These are phyloP conservation scores for Ceratocystis variospora DNA, from an alignment of 2,329 filamentous ascomycete species.

Conservation along the genomic window DNA sequence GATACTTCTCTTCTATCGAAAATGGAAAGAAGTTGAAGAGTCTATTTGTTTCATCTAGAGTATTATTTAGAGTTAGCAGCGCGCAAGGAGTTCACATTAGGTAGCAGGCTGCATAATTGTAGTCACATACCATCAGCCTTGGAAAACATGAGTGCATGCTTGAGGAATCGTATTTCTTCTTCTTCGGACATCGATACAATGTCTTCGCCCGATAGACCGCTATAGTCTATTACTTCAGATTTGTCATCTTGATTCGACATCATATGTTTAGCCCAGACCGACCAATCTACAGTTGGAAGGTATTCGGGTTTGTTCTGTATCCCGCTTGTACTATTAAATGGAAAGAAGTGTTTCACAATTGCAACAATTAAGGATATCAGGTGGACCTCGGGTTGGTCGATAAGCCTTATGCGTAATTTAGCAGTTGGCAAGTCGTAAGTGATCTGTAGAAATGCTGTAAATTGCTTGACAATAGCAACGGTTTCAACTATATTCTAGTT, in stretches of 20 bases:
- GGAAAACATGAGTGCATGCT: constrained; percentile 25
- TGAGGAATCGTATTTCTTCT: constrained; percentile 54
- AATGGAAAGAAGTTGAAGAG: constrained; percentile 14
- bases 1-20: not conserved
- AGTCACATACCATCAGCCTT: constrained; percentile 9
- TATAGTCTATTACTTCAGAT: constrained; percentile 29
- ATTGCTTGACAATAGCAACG: constrained; percentile 14
- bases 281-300: constrained; percentile 49
- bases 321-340: constrained; percentile 43
- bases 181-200: constrained; percentile 46
- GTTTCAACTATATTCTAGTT: constrained; percentile 20
- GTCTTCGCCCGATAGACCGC: constrained; percentile 45
- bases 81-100: not conserved
- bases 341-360: constrained; percentile 65
- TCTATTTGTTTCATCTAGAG: constrained; percentile 3
- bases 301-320: constrained; percentile 19
- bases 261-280: constrained; percentile 37
- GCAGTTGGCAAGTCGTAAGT: constrained; percentile 9
- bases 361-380: constrained; percentile 59
- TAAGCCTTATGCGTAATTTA: constrained; percentile 17
- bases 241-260: constrained; percentile 21
- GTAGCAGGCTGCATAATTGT: not conserved
- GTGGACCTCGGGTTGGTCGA: constrained; percentile 60
- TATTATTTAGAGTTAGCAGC: not conserved
- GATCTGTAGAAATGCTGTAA: constrained; percentile 9